A percentile compares a stretch with the other conserved stretches of the same genome.
Evolutionary conservation across 495 filamentous ascomycete species (phyloP).

Genomic region (Tuber magnatum): DNA sequence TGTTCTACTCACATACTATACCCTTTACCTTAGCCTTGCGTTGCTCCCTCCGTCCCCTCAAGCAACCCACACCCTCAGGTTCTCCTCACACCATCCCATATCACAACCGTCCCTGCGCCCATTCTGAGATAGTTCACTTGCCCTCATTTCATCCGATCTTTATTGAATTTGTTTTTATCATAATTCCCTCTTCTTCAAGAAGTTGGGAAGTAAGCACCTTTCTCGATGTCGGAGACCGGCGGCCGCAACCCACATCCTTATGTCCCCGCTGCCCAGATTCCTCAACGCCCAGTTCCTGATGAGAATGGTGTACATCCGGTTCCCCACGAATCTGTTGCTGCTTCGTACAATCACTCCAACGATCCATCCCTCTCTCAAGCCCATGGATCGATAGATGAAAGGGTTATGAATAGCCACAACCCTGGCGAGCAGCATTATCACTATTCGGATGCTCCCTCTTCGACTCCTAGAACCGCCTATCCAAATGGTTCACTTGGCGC

Average conservation of each 20-base stretch:
- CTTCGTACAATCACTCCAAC: slow-evolving; percentile 11
- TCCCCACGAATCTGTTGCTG: slow-evolving; percentile 4
- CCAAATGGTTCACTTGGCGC: slow-evolving; percentile 14
- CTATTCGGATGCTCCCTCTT: slow-evolving; percentile 26
- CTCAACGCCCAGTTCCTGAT: slow-evolving; percentile 26
- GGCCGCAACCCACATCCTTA: slow-evolving; percentile 31
- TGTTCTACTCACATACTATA: not conserved
- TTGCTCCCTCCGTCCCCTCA: not conserved
- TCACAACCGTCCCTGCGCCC: slow-evolving; percentile 19
- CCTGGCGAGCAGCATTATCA: slow-evolving; percentile 32
- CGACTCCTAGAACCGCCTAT: slow-evolving; percentile 32
- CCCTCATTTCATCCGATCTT: slow-evolving; percentile 38
- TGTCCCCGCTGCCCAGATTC: slow-evolving; percentile 28
- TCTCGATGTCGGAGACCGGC: slow-evolving; percentile 38
- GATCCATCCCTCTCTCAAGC: slow-evolving; percentile 11
- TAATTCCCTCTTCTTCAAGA: slow-evolving; percentile 9
- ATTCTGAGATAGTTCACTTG: slow-evolving; percentile 31
- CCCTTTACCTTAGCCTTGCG: not conserved
- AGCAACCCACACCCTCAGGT: not conserved
- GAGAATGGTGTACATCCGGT: slow-evolving; percentile 25
- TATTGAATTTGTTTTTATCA: slow-evolving; percentile 4
- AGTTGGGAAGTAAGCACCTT: slow-evolving; percentile 30
- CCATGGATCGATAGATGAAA: slow-evolving; percentile 12
- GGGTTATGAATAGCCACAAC: slow-evolving; percentile 25
- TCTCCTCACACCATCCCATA: slow-evolving; percentile 12